Evolutionary conservation across 2,329 filamentous ascomycete species (phyloP).

Genomic region (Xylariaceae sp.): DNA sequence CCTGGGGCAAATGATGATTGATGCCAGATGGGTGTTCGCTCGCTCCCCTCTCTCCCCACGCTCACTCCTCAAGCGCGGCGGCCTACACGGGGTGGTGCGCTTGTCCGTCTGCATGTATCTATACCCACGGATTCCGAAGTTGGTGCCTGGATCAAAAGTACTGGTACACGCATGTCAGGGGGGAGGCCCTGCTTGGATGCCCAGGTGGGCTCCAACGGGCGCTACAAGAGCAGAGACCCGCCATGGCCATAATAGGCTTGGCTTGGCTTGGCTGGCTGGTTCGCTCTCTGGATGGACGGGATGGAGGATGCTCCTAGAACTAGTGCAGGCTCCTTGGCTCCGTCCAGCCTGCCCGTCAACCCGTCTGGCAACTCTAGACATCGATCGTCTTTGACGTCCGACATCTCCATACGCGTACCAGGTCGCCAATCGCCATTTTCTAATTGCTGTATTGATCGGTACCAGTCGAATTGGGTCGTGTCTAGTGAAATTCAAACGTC

Average conservation of each 20-base stretch:
- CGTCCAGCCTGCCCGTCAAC: no score
- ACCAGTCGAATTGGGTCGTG: constrained; percentile 6
- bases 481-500: constrained; percentile 1
- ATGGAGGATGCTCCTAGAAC: constrained; percentile 6
- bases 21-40: no score
- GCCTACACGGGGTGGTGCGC: no score
- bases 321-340: neutral
- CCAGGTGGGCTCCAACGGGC: constrained; percentile 11
- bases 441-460: neutral
- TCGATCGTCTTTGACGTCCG: constrained; percentile 20
- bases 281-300: neutral
- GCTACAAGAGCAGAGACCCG: constrained; percentile 18
- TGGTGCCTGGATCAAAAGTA: neutral
- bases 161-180: constrained; percentile 18
- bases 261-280: constrained; percentile 10
- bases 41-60: neutral
- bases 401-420: constrained; percentile 17
- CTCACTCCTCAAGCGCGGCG: no score
- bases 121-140: neutral
- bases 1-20: no score
- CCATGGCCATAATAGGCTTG: constrained; percentile 24
- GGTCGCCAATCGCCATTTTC: constrained; percentile 3
- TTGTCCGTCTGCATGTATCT: no score
- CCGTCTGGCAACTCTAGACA: neutral
- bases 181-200: no score